These are phyloP conservation scores for Diaporthe australafricana DNA, from an alignment of 2,329 filamentous ascomycete species.

Conservation along the genomic window DNA sequence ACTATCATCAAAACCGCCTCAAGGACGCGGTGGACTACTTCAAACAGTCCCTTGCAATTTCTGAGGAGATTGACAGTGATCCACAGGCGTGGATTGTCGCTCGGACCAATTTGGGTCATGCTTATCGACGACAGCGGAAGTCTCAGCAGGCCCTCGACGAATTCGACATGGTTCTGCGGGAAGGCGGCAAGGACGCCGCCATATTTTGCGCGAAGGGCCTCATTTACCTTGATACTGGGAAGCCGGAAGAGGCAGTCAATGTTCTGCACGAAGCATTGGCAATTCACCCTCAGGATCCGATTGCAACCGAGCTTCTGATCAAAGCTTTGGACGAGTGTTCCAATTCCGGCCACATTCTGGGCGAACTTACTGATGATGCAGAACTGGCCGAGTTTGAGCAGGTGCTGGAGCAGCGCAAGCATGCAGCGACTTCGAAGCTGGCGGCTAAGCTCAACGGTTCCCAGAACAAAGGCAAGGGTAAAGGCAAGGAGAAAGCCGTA, in stretches of 20 bases:
- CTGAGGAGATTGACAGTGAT: conserved; percentile 84
- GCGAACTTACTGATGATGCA: conserved; percentile 36
- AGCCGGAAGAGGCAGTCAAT: conserved; percentile 81
- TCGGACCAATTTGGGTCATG: conserved; percentile 89
- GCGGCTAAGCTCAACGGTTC: conserved; percentile 45
- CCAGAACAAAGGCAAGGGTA: conserved; percentile 47
- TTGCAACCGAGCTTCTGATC: conserved; percentile 81
- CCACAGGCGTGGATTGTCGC: conserved; percentile 85
- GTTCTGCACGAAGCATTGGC: conserved; percentile 88
- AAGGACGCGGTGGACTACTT: conserved; percentile 83
- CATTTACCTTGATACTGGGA: conserved; percentile 81
- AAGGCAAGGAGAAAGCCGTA: conserved; percentile 59
- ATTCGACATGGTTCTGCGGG: conserved; percentile 88
- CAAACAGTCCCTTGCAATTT: conserved; percentile 79
- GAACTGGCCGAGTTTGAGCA: conserved; percentile 62
- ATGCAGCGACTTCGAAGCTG: conserved; percentile 53
- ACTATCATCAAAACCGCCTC: conserved; percentile 88
- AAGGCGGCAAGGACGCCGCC: conserved; percentile 81
- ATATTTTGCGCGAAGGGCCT: conserved; percentile 88
- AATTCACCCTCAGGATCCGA: conserved; percentile 81
- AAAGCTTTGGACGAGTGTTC: conserved; percentile 76
- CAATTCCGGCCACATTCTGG: conserved; percentile 40
- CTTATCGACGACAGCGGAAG: conserved; percentile 78
- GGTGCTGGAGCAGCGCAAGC: conserved; percentile 60
- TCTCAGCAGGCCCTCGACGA: conserved; percentile 79